These are phyloP conservation scores for Albophoma yamanashiensis DNA, from an alignment of 2,329 filamentous ascomycete genomes.

Conservation along the genomic window DNA sequence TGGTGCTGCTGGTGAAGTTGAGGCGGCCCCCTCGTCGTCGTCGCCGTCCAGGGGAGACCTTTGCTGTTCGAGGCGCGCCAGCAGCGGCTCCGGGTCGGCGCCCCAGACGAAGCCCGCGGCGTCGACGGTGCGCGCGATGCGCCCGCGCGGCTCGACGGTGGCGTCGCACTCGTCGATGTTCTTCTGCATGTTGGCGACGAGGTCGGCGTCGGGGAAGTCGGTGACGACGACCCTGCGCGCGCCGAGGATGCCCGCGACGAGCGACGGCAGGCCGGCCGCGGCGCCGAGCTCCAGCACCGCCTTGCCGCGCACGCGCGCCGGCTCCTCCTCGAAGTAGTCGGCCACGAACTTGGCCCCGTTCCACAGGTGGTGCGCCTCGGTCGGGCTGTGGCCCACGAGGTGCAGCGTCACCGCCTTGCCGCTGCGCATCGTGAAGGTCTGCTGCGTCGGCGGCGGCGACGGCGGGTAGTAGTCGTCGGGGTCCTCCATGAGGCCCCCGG, in stretches of 20 bases:
- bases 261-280: slow-evolving; percentile 72
- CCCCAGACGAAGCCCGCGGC: slow-evolving; percentile 81
- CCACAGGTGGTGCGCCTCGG: slow-evolving; percentile 89
- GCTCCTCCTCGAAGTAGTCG: slow-evolving; percentile 63
- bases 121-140: slow-evolving; percentile 29
- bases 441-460: slow-evolving; percentile 63
- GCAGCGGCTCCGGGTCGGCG: slow-evolving; percentile 45
- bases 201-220: slow-evolving; percentile 76
- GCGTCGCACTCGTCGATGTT: slow-evolving; percentile 55
- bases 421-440: slow-evolving; percentile 58
- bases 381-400: slow-evolving; percentile 77
- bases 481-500: slow-evolving; percentile 60
- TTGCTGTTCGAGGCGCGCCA: slow-evolving; percentile 48
- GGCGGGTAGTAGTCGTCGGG: slow-evolving; percentile 72
- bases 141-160: slow-evolving; percentile 16
- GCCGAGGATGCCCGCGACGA: slow-evolving; percentile 64
- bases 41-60: too few species aligned
- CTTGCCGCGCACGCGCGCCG: slow-evolving; percentile 51
- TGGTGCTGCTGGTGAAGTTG: background rate
- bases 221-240: slow-evolving; percentile 67
- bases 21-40: background rate
- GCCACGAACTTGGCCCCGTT: slow-evolving; percentile 75
- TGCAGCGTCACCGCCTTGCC: slow-evolving; percentile 58
- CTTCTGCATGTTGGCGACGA: slow-evolving; percentile 68
- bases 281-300: slow-evolving; percentile 85